Evolutionary conservation across 257 asterid species (phyloP).

Genomic region (Solanum chilense): DNA sequence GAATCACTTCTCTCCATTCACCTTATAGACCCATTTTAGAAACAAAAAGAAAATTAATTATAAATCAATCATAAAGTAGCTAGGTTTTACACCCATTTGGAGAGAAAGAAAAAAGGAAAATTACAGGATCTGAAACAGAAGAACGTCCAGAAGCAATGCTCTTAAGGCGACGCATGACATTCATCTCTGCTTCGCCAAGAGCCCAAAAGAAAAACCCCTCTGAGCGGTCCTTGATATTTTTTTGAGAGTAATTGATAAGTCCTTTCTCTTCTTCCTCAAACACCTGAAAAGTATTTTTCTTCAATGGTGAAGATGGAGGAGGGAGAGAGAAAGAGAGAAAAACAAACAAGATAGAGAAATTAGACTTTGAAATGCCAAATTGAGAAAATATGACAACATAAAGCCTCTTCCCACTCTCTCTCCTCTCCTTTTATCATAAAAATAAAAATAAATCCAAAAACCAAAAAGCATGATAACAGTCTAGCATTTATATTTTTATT

Average conservation of each 20-base stretch:
- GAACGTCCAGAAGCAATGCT: slow-evolving; percentile 85
- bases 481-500: not conserved
- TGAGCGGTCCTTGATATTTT: not conserved
- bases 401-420: not conserved
- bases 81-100: not conserved
- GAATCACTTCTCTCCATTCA: not conserved
- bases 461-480: not conserved
- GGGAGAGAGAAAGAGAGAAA: not conserved
- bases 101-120: not conserved
- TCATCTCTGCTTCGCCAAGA: slow-evolving; percentile 26
- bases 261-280: not conserved
- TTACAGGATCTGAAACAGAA: slow-evolving; percentile 79
- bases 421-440: not conserved
- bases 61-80: not conserved
- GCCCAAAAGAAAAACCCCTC: not conserved
- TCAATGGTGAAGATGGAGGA: not conserved
- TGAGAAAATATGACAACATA: not conserved
- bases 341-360: not conserved
- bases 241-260: not conserved
- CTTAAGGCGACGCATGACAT: slow-evolving; percentile 83
- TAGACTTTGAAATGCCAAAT: not conserved
- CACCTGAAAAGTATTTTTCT: not conserved
- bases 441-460: not conserved
- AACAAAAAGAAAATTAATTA: not conserved
- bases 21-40: not conserved